Evolutionary conservation across 257 asterid species (phyloP).

Genomic region (Solanum tacnaense): DNA sequence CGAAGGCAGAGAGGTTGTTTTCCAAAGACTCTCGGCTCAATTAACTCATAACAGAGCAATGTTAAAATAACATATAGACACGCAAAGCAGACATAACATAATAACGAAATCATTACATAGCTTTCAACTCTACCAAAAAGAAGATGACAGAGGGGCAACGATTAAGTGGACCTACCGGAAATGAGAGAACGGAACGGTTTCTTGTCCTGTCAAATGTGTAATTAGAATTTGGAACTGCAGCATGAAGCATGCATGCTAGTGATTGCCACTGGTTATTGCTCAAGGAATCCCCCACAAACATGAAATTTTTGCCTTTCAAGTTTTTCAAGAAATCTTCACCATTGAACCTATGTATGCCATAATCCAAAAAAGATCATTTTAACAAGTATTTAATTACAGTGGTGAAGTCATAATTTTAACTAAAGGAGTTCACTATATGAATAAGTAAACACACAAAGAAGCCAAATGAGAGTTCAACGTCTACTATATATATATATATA

Average conservation of each 20-base stretch:
- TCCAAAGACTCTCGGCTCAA: background rate
- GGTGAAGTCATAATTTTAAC: no score
- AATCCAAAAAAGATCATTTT: background rate
- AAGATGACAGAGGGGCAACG: background rate
- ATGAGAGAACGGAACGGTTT: constrained; percentile 26
- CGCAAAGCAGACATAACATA: background rate
- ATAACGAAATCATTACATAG: background rate
- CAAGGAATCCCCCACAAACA: constrained; percentile 73
- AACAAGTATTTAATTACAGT: background rate
- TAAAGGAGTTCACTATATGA: background rate
- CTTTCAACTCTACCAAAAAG: background rate
- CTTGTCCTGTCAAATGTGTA: constrained; percentile 14
- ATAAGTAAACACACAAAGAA: no score
- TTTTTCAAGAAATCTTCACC: constrained; percentile 34
- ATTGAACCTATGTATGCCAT: constrained; percentile 32
- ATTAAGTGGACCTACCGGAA: constrained; percentile 24
- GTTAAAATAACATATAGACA: background rate
- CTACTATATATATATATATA: no score
- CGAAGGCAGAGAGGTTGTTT: background rate
- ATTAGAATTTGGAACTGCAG: constrained; percentile 21
- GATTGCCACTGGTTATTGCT: constrained; percentile 62
- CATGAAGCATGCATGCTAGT: constrained; percentile 56
- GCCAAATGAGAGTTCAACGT: background rate
- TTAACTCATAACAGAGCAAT: background rate
- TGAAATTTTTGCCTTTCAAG: constrained; percentile 31